Evolutionary conservation across 2,329 filamentous ascomycete genomes (phyloP).

Genomic region (Amauroascus niger): DNA sequence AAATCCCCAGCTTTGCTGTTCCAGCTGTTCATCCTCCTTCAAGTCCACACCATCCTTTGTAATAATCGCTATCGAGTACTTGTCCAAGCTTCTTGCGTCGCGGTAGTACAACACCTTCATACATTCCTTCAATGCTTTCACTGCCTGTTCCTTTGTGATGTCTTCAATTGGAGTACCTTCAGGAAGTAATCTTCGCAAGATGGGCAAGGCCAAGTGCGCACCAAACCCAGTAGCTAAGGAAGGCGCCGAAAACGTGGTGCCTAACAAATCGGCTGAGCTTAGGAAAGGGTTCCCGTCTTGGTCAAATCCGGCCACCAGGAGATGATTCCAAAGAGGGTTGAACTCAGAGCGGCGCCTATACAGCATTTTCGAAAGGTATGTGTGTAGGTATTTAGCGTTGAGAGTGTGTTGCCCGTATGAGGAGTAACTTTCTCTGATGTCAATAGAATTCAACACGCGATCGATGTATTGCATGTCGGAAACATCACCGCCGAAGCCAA

Average conservation of each 20-base stretch:
- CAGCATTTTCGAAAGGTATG: slow-evolving; percentile 89
- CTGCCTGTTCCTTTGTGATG: slow-evolving; percentile 66
- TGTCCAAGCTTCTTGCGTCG: slow-evolving; percentile 83
- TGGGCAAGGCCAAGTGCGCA: slow-evolving; percentile 81
- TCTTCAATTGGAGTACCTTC: slow-evolving; percentile 68
- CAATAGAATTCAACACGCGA: slow-evolving; percentile 74
- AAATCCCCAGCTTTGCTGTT: slow-evolving; percentile 97
- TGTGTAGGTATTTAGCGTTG: slow-evolving; percentile 89
- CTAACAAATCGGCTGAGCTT: slow-evolving; percentile 80
- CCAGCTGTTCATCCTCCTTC: slow-evolving; percentile 74
- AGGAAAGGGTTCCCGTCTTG: slow-evolving; percentile 74
- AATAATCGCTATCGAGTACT: slow-evolving; percentile 82
- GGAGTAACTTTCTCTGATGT: slow-evolving; percentile 72
- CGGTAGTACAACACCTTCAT: slow-evolving; percentile 99
- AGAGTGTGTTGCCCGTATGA: slow-evolving; percentile 46
- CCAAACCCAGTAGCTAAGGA: slow-evolving; percentile 90
- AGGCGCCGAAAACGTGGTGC: slow-evolving; percentile 80
- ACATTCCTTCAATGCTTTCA: slow-evolving; percentile 76
- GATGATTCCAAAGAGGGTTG: slow-evolving; percentile 94
- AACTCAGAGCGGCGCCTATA: slow-evolving; percentile 93
- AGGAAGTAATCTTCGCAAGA: slow-evolving; percentile 72
- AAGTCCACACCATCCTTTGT: slow-evolving; percentile 82
- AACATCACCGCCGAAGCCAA: slow-evolving; percentile 94
- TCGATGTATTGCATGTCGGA: slow-evolving; percentile 99
- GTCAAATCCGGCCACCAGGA: slow-evolving; percentile 84